Evolutionary conservation across 495 filamentous ascomycete species (phyloP).

Genomic region (Tricharina praecox): DNA sequence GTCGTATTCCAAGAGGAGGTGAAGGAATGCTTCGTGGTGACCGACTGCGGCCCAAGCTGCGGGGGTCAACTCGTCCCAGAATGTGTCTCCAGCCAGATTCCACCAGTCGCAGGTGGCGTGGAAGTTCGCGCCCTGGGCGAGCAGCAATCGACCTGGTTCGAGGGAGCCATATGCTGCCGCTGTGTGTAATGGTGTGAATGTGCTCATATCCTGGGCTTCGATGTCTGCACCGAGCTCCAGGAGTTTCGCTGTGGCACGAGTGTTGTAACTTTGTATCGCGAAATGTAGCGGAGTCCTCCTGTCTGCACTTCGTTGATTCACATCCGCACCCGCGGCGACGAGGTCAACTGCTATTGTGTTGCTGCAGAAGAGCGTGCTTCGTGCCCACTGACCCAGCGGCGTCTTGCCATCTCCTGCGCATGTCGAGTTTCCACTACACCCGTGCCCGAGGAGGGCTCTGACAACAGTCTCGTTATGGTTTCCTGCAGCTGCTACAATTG

Average conservation of each 20-base stretch:
- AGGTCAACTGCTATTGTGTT: not conserved
- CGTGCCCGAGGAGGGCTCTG: not conserved
- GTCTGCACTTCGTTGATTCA: not conserved
- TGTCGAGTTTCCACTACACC: not conserved
- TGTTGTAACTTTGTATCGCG: not conserved
- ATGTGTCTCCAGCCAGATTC: not conserved
- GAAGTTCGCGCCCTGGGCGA: not conserved
- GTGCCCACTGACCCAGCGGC: not conserved
- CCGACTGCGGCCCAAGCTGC: not conserved
- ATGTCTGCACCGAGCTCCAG: not conserved
- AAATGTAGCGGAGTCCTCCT: not conserved
- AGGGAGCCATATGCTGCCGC: constrained; percentile 4
- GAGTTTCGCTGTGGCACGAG: not conserved
- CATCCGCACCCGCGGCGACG: not conserved
- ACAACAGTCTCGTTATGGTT: not conserved
- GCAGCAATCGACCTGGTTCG: constrained; percentile 1
- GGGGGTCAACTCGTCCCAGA: not conserved
- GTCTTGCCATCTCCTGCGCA: not conserved
- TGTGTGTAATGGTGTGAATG: not conserved
- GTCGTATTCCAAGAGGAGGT: not conserved
- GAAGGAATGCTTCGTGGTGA: not conserved
- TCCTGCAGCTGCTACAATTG: not conserved
- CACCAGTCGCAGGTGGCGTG: not conserved
- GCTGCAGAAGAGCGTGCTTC: not conserved
- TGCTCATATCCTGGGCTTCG: not conserved